Conservation (phyloP, 73 alveolate genomes). For the Effrenium voratum region DNA sequence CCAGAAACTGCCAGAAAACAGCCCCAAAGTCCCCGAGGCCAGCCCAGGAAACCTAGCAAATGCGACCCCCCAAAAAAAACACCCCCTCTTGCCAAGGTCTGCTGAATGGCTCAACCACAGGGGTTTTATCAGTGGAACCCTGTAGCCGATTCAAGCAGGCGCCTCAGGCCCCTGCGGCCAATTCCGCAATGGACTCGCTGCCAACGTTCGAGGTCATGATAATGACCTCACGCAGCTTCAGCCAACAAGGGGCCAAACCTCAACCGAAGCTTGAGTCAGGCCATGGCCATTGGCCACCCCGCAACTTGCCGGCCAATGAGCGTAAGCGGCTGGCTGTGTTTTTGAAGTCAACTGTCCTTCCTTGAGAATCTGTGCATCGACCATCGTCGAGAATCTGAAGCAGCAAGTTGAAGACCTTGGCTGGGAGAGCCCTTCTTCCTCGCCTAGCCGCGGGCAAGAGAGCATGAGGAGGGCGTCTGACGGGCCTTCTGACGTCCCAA, state of each 20-base stretch:
- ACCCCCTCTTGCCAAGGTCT: not conserved
- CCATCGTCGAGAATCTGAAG: slow-evolving; percentile 92
- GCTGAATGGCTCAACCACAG: no score
- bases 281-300: not conserved
- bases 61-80: not conserved
- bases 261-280: not conserved
- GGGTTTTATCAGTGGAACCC: no score
- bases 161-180: slow-evolving; percentile 33
- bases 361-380: slow-evolving; percentile 86
- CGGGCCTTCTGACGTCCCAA: not conserved
- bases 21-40: slow-evolving; percentile 12
- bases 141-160: no score
- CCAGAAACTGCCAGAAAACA: no score
- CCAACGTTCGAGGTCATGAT: slow-evolving; percentile 94
- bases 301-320: not conserved
- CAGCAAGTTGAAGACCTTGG: slow-evolving; percentile 52
- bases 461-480: not conserved
- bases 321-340: slow-evolving; percentile 32
- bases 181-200: slow-evolving; percentile 87
- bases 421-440: no score
- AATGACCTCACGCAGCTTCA: slow-evolving; percentile 36
- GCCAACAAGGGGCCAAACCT: not conserved
- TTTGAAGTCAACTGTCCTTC: slow-evolving; percentile 81
- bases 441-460: not conserved
- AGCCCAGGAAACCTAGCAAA: not conserved